Evolutionary conservation across 371 early-diverging fungal genomes (phyloP).

Genomic region (Parasitella parasitica): DNA sequence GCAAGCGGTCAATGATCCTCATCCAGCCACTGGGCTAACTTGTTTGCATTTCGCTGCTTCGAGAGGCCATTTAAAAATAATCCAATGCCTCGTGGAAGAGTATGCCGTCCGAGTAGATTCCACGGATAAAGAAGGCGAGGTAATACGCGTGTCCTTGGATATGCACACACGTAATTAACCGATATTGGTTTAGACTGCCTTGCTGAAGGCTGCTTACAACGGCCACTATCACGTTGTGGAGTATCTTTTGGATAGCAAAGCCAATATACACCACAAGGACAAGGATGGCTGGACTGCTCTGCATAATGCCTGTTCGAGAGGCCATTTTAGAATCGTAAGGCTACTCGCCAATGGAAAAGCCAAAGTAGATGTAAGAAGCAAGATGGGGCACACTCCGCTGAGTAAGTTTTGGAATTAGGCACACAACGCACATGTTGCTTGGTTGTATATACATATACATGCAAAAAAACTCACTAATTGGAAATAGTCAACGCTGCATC

Average conservation of each 20-base stretch:
- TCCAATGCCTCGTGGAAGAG: slow-evolving; percentile 58
- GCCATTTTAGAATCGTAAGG: slow-evolving; percentile 57
- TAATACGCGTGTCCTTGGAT: slow-evolving; percentile 16
- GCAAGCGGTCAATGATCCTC: slow-evolving; percentile 31
- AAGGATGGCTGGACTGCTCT: slow-evolving; percentile 83
- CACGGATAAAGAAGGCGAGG: slow-evolving; percentile 71
- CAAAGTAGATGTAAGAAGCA: slow-evolving; percentile 57
- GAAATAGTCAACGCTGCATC: slow-evolving; percentile 79
- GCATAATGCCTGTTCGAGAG: slow-evolving; percentile 72
- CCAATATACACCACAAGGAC: slow-evolving; percentile 65
- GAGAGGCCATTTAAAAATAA: slow-evolving; percentile 62
- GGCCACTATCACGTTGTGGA: slow-evolving; percentile 65
- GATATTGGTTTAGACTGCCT: slow-evolving; percentile 56
- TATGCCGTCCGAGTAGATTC: slow-evolving; percentile 64
- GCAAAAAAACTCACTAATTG: no score
- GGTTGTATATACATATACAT: no score
- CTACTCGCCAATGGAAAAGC: slow-evolving; percentile 58
- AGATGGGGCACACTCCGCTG: slow-evolving; percentile 74
- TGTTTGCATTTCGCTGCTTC: slow-evolving; percentile 74
- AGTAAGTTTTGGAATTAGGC: slow-evolving; percentile 52
- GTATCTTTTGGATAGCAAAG: slow-evolving; percentile 56
- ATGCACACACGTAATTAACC: background rate
- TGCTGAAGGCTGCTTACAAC: slow-evolving; percentile 74
- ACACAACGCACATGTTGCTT: background rate
- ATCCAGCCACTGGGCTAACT: slow-evolving; percentile 58